Base-by-base conservation (phyloP, 768 basidiomycete genomes). In the Clathrus columnatus region DNA sequence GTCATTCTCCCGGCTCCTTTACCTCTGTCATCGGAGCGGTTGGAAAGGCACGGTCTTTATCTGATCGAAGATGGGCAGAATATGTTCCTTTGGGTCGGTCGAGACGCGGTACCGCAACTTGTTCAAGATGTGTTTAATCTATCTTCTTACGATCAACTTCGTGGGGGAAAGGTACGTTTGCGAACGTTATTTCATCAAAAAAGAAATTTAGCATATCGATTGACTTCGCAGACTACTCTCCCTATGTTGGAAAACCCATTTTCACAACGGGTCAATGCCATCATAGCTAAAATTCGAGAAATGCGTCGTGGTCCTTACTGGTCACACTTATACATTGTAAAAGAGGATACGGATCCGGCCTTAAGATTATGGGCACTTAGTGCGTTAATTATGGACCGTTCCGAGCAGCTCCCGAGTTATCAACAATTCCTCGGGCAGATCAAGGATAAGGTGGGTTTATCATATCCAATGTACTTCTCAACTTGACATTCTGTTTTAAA, bases 81-180 rank as follows among this genome's bases (percentile, higher is more conserved):
- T 20, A 90, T 99, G 65, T 98, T 99, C 83, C 76, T 98, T 48
- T 98, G 91, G 87, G 82, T 99, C 49, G 96, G 96, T n/a, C 83
- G 93, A 27, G 95, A 98, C 67, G 92, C 96, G 7, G 92, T 98
- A n/a, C 91, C 94, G 8, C 88, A 94, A 65, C 81, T 98, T 47
- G 73, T 98, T 58, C 76, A 85, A 76, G 96, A 99, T 64, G 94
- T 97, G 17, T 98, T 99, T 70, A 83, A 90, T 64, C 75, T 97
- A 30, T 85, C 88, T 0, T 84, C 71, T 61, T 97, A 97, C 65
- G 89, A 91, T 42, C 85, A 85, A 16, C 73, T 99, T 51, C 87
- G 88, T 50, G 91, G 91, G 48, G 96, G 96, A 62, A 99, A 99
- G 84, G 92, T 87, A 62, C 59, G 75, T 61, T 58, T 17, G 42